Evolutionary conservation across 2,329 filamentous ascomycete genomes (phyloP), one percentile per base, ranked within the genome.

Genomic region (Dichotomopilus funicola): DNA sequence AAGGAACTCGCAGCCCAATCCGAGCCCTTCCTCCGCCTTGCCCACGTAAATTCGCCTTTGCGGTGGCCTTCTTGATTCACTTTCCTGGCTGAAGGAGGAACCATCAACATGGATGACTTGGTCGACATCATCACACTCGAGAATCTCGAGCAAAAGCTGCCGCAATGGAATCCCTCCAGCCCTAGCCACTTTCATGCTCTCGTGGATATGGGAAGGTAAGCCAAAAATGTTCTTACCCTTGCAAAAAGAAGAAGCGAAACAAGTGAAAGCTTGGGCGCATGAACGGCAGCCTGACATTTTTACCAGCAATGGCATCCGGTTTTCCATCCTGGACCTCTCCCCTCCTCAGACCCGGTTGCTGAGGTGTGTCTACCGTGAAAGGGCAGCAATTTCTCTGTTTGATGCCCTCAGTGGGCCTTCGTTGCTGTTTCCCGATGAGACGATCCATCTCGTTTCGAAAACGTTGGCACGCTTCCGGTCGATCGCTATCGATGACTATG

Each of bases 301-400:
- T 46, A 45, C 47, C 62, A 89, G 90, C 75, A 96, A 96, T 75
- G 91, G 91, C 64, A 92, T 96, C 65, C 89, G 91, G 54, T 95
- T 95, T 76, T 92, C 89, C 45, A 89, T 96, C 65, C 89, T 90
- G 7, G 85, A 90, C 62, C 78, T 95, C n/a, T 80, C 84, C 4
- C 85, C 87, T 27, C 81, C 83, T 4, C 81, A 76, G 41, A 78
- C 87, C 31, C 86, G 91, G 31, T 82, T 91, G 31, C 78, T 96
- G 43, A 84, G 80, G 13, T 91, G 87, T 33, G 65, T 96, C 54
- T 95, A 89, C 71, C 83, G 87, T 64, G 83, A 90, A 64, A 85
- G 91, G 5, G 86, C 84, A 8, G 81, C 79, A 27, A 94, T 96
- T 56, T 96, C 91, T 1, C 79, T 96, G 9, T 95, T 94, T 71